Conservation (phyloP, 768 basidiomycete genomes). For the Daedaleopsis nitida region DNA sequence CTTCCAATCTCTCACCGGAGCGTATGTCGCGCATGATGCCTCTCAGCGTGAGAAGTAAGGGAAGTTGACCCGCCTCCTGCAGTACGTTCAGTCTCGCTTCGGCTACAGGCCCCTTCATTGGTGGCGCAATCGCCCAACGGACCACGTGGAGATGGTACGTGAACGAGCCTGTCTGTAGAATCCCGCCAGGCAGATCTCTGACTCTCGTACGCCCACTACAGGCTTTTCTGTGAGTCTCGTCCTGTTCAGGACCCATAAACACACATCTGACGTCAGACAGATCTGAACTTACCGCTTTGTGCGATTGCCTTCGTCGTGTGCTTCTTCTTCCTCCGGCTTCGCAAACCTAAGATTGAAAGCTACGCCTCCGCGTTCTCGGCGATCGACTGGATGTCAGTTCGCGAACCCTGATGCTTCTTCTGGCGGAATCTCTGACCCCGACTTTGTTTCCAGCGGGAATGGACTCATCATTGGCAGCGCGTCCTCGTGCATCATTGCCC, state of each 20-base stretch:
- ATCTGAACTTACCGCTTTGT: constrained; percentile 20
- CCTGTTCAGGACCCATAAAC: no score
- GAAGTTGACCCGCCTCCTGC: not conserved
- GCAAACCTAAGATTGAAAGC: constrained; percentile 25
- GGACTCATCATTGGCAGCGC: constrained; percentile 26
- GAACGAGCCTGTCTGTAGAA: no score
- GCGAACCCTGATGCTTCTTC: no score
- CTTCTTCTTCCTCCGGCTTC: constrained; percentile 12
- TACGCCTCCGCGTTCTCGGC: constrained; percentile 22
- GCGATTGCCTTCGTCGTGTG: constrained; percentile 10
- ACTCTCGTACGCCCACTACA: no score
- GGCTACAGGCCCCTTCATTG: constrained; percentile 31
- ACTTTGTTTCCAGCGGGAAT: constrained; percentile 26
- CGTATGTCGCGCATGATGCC: constrained; percentile 12
- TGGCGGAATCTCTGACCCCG: no score
- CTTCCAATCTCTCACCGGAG: constrained; percentile 10
- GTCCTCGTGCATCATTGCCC: constrained; percentile 21
- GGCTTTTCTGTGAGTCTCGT: no score
- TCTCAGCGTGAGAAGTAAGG: no score
- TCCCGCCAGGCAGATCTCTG: no score
- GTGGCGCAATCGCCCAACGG: constrained; percentile 26
- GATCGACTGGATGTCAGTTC: constrained; percentile 41
- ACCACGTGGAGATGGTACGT: constrained; percentile 17
- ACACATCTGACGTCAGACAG: no score
- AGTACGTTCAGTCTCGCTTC: constrained; percentile 19